phyloP scores from a whole-genome alignment of 768 basidiomycete genomes.

The Trametes cingulata region DNA sequence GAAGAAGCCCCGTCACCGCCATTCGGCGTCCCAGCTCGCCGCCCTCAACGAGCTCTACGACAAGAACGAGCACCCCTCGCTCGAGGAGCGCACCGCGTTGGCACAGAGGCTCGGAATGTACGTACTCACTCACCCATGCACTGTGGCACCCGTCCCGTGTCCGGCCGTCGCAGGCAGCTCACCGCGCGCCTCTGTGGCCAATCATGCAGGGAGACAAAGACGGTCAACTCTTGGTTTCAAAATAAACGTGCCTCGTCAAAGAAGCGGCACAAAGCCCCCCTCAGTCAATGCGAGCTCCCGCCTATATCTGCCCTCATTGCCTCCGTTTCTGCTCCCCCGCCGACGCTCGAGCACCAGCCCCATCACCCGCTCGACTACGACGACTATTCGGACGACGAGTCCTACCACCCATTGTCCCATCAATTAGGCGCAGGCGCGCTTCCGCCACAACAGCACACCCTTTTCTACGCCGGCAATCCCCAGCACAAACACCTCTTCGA shows the following conservation, averaged over 20 bases:
- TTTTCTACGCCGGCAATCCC: conserved; percentile 48
- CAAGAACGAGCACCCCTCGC: conserved; percentile 70
- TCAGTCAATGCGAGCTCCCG: conserved; percentile 34
- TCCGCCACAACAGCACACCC: conserved; percentile 33
- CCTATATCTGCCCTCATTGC: conserved; percentile 45
- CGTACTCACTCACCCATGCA: conserved; percentile 35
- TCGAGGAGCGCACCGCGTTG: conserved; percentile 65
- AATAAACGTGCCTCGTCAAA: conserved; percentile 83
- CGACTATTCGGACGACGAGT: conserved; percentile 50
- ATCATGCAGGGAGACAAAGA: conserved; percentile 72
- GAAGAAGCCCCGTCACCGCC: conserved; percentile 82
- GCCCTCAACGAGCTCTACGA: conserved; percentile 81
- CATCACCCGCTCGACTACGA: conserved; percentile 38
- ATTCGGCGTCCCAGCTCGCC: conserved; percentile 68
- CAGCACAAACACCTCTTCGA: conserved; percentile 52
- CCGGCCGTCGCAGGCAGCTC: conserved; percentile 11
- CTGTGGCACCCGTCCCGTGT: background rate
- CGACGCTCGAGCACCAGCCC: conserved; percentile 27
- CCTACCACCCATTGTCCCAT: conserved; percentile 26
- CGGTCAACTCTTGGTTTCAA: conserved; percentile 86
- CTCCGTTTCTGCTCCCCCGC: conserved; percentile 38
- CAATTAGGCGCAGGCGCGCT: conserved; percentile 13
- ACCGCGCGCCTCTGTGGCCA: conserved; percentile 6
- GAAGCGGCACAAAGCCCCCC: conserved; percentile 51
- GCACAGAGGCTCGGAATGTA: conserved; percentile 78